Conservation (phyloP, 2,329 filamentous ascomycete species). For the Raffaelea ambrosiae region DNA sequence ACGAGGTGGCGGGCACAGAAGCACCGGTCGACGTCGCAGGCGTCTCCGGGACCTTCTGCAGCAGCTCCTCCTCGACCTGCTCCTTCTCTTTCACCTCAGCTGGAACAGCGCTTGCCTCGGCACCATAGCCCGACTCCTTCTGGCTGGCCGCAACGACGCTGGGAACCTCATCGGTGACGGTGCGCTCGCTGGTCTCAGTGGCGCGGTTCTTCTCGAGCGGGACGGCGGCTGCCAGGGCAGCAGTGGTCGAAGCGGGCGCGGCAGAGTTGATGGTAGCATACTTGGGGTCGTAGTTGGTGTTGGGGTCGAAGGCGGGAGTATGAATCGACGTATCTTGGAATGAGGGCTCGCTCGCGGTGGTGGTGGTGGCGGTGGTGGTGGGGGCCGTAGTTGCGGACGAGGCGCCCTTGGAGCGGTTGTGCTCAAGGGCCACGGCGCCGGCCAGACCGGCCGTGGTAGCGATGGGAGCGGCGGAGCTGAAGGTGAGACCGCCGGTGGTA, state of each 20-base stretch:
- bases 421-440: slow-evolving; percentile 53
- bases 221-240: slow-evolving; percentile 58
- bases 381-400: too few relatives aligned
- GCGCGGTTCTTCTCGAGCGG: slow-evolving; percentile 38
- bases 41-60: slow-evolving; percentile 55
- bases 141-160: slow-evolving; percentile 65
- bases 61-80: slow-evolving; percentile 61
- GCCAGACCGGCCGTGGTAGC: slow-evolving; percentile 64
- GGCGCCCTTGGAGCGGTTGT: too few relatives aligned
- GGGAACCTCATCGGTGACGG: slow-evolving; percentile 24
- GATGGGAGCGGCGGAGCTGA: slow-evolving; percentile 44
- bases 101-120: slow-evolving; percentile 60
- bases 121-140: slow-evolving; percentile 50
- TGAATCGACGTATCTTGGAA: slow-evolving; percentile 37
- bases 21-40: slow-evolving; percentile 50
- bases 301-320: slow-evolving; percentile 58
- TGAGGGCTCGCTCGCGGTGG: not conserved
- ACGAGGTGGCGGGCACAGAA: slow-evolving; percentile 30
- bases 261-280: slow-evolving; percentile 49
- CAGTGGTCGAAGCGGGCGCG: slow-evolving; percentile 54
- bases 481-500: slow-evolving; percentile 19
- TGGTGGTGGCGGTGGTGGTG: not conserved
- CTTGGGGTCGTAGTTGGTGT: slow-evolving; percentile 70
- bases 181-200: not conserved
- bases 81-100: slow-evolving; percentile 64